Evolutionary conservation across 2,329 filamentous ascomycete species (phyloP), one percentile per base, ranked within the genome.

Genomic region (Fusarium oxysporum): DNA sequence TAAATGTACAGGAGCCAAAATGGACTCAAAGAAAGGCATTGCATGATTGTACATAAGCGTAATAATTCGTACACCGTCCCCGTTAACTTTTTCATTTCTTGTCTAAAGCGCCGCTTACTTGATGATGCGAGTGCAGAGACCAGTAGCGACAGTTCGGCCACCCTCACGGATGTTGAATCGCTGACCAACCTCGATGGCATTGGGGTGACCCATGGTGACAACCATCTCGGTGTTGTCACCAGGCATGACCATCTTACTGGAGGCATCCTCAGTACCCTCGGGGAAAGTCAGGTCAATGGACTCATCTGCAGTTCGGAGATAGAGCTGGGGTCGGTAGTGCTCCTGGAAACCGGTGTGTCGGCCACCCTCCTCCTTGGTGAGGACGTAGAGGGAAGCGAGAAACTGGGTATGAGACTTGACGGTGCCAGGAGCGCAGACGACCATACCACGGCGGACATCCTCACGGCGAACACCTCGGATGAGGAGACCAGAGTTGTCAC

Each of bases 151-250:
- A 68, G 93, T 96, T 78, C 94, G 91, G 79, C 96, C 95, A 87
- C 96, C 96, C 88, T 99, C 96, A 85, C 96, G 94, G 82, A 99
- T 91, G 88, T 98, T 99, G 90, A 99, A 96, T 79, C 96, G 93
- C 88, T 98, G 94, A 78, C 96, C 96, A 72, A 90, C 86, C 87
- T 99, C 96, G 73, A 98, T 85, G 68, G 96, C 96, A 80, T 97
- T 90, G 72, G 96, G 94, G 84, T 93, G 87, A 85, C 94, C 90
- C 81, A 97, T 91, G 79, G 92, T 90, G 82, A 95, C 93, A 74
- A 96, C 86, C 95, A 99, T 98, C 89, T 99, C 96, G 76, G 97
- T 91, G 85, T 99, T 99, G 90, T 99, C 96, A 83, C 96, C 96
- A 58, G 96, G 96, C 95, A 97, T 97, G 84, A 98, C 92, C 87